Conservation (phyloP, 2,329 filamentous ascomycete species). For the Stemphylium beticola region DNA sequence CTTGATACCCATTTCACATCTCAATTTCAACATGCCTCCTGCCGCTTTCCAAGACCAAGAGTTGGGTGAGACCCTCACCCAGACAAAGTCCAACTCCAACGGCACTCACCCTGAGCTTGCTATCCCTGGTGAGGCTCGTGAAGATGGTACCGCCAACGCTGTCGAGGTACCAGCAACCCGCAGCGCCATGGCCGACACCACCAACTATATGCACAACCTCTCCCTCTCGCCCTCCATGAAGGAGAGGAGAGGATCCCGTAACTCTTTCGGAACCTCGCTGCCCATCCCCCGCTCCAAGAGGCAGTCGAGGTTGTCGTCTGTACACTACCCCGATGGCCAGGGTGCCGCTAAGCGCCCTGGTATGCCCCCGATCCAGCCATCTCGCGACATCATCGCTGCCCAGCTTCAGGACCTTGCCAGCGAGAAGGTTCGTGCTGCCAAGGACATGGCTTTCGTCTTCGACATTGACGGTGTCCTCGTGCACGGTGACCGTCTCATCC, state of each 20-base stretch:
- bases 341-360: constrained; percentile 59
- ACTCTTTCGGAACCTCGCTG: constrained; percentile 76
- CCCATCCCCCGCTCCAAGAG: constrained; percentile 75
- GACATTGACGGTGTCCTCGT: constrained; percentile 79
- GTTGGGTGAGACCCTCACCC: constrained; percentile 49
- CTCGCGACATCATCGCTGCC: constrained; percentile 71
- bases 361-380: constrained; percentile 65
- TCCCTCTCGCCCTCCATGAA: constrained; percentile 71
- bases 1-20: constrained; percentile 11
- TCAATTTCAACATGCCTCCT: constrained; percentile 49
- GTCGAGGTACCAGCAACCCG: constrained; percentile 74
- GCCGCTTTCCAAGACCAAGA: constrained; percentile 65
- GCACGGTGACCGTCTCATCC: constrained; percentile 73
- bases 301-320: constrained; percentile 70
- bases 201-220: constrained; percentile 75
- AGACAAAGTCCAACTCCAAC: constrained; percentile 34
- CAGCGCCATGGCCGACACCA: constrained; percentile 71
- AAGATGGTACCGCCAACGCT: constrained; percentile 51
- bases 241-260: constrained; percentile 72
- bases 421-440: constrained; percentile 71
- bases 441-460: constrained; percentile 84
- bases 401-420: constrained; percentile 72
- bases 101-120: constrained; percentile 39
- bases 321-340: constrained; percentile 57
- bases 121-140: constrained; percentile 40